Conservation (phyloP, 225 moss, liverwort and hornwort species). For the Pleurozium schreberi region DNA sequence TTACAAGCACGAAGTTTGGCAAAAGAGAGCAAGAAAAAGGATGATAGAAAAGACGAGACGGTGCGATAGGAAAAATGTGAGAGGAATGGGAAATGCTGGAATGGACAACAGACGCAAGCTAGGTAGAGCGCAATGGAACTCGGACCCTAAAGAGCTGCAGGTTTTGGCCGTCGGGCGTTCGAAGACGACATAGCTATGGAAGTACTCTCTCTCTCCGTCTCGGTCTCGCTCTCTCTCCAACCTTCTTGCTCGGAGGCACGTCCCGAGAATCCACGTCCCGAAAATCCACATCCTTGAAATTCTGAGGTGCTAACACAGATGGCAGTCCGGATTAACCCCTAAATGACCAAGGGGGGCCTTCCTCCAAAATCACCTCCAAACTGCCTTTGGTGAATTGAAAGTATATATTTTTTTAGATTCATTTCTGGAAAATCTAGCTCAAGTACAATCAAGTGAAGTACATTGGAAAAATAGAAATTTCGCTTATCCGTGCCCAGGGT, state of each 20-base stretch:
- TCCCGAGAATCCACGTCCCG: background rate
- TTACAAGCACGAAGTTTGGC: background rate
- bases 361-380: background rate
- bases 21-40: background rate
- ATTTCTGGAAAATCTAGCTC: background rate
- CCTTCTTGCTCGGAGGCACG: background rate
- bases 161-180: background rate
- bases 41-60: background rate
- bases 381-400: background rate
- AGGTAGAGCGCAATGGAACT: background rate
- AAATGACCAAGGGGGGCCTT: background rate
- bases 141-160: constrained; percentile 36
- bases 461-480: background rate
- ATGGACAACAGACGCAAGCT: background rate
- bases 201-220: background rate
- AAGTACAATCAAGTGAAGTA: background rate
- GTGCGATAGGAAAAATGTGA: background rate
- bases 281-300: background rate
- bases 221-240: background rate
- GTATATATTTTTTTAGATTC: background rate
- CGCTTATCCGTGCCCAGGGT: rapidly evolving
- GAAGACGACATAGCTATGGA: background rate
- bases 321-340: background rate
- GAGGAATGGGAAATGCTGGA: background rate
- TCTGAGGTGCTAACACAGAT: background rate